Base-by-base conservation (phyloP, 129 eudicot species). In the carrot (Daucus carota) region DNA sequence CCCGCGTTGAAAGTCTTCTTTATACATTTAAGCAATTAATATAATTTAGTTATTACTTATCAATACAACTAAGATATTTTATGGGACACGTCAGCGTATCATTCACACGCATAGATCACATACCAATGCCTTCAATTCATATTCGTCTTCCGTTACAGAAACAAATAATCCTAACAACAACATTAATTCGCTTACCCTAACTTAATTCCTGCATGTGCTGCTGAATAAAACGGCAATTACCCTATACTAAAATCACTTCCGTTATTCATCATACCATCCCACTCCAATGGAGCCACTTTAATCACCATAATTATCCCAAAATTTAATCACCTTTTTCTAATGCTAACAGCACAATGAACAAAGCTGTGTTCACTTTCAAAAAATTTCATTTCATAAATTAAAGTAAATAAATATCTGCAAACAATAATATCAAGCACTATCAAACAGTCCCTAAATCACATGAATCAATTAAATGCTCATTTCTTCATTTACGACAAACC, bases 401-500 rank as follows among this genome's bases (percentile, higher is more conserved):
- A 8, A 9, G 14, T 9, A 5, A 54, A 54, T n/a, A 54, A 20
- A n/a, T n/a, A 57, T n/a, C 12, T 24, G 6, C 2, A 57, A 10
- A 57, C 4, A 50, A 1, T 54, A n/a, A 54, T 54, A n/a, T 50
- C 26, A 20, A 50, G 4, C 63, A 54, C 14, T 9, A 7, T 22
- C 3, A 0, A 8, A 50, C 24, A 52, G 62, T 52, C 62, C 31
- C 62, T 22, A 52, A 44, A 52, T 0, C n/a, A 7, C 3, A 52
- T 1, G n/a, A 54, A 18, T 22, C 1, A n/a, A 1, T 8, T 0
- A 11, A 57, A 10, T 24, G 0, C 31, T n/a, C 31, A 57, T 8
- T 65, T 29, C n/a, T 65, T 29, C n/a, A 17, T 3, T 10, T 31
- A n/a, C 32, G 24, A 74, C 77, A 78, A 72, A 93, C 98, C 98